Evolutionary conservation across 805 yeast genomes (phyloP).

Genomic region (Candida gorgasii): DNA sequence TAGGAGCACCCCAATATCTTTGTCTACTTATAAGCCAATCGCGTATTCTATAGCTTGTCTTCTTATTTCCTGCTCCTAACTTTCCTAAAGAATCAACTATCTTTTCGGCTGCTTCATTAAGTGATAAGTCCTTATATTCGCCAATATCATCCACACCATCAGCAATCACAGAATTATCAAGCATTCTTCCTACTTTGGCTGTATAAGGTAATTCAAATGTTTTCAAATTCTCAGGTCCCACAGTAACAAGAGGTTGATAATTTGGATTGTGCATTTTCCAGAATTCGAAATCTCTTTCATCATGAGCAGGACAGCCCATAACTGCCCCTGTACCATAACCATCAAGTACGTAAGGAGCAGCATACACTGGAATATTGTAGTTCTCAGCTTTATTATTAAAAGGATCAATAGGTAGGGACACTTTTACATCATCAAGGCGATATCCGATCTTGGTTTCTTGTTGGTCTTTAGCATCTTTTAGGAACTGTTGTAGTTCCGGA

Average conservation of each 20-base stretch:
- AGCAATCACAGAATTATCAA: constrained; percentile 25
- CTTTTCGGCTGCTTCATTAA: constrained; percentile 50
- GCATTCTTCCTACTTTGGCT: constrained; percentile 42
- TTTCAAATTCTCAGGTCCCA: constrained; percentile 38
- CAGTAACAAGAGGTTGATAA: constrained; percentile 40
- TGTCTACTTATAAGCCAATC: constrained; percentile 97
- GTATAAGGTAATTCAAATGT: constrained; percentile 50
- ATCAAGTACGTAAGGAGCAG: constrained; percentile 86
- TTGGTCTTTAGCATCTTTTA: constrained; percentile 37
- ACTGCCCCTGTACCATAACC: constrained; percentile 91
- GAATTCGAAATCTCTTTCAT: constrained; percentile 76
- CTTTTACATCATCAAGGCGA: constrained; percentile 43
- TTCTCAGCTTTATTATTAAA: constrained; percentile 16
- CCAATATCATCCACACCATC: constrained; percentile 33
- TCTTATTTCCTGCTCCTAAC: constrained; percentile 42
- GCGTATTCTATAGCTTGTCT: constrained; percentile 64
- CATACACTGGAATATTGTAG: constrained; percentile 68
- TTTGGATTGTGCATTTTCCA: constrained; percentile 67
- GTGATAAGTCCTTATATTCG: constrained; percentile 48
- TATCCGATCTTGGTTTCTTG: constrained; percentile 54
- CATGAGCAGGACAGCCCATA: constrained; percentile 98
- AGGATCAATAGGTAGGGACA: constrained; percentile 60
- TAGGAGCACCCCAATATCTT: constrained; percentile 98
- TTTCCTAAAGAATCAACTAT: constrained; percentile 46
- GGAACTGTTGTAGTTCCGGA: constrained; percentile 45